Evolutionary conservation across 257 asterid species (phyloP), one percentile per base, ranked within the genome.

Genomic region (Ehretia macrophylla): DNA sequence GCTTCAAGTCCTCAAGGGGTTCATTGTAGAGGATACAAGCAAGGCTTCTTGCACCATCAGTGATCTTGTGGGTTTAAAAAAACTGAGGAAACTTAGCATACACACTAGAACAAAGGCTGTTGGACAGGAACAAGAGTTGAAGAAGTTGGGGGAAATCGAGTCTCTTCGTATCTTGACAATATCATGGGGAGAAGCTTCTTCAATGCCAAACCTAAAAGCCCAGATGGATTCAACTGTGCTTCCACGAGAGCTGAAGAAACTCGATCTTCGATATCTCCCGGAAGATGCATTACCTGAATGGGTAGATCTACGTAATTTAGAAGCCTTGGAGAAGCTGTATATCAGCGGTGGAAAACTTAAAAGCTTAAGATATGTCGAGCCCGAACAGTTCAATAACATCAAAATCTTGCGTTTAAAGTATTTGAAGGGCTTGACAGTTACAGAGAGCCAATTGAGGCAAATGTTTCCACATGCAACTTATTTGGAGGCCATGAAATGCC

Each of bases 1-100:
- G 14, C 65, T 60, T 18, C 56, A 23, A 48, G 65, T 60, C 0
- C 65, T 60, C 6, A 42, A 42, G 16, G 47, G 47, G 8, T 42
- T 42, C 16, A 42, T 42, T 42, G 16, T 42, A 42, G 47, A 14
- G 35, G 6, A 27, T 14, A 42, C 12, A 42, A 42, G 47, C 12
- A 42, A 10, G 16, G 12, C 47, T 14, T 42, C 47, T 12, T 19
- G 57, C 57, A 20, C 10, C 10, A 14, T 52, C 57, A 52, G 57
- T 19, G 57, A 52, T 52, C 57, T 52, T 5, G 32, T 5, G 1
- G 13, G 1, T 5, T 6, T 52, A 1, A 52, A 10, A 8, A 22
- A 19, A 5, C 23, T 52, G 14, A 52, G 35, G 13, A 52, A 52
- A 21, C 37, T 52, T 4, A 52, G 57, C 9, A 52, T 20, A 52